These are phyloP conservation scores for Carex parvula DNA, from an alignment of 176 grass and related monocot species.

Conservation along the genomic window DNA sequence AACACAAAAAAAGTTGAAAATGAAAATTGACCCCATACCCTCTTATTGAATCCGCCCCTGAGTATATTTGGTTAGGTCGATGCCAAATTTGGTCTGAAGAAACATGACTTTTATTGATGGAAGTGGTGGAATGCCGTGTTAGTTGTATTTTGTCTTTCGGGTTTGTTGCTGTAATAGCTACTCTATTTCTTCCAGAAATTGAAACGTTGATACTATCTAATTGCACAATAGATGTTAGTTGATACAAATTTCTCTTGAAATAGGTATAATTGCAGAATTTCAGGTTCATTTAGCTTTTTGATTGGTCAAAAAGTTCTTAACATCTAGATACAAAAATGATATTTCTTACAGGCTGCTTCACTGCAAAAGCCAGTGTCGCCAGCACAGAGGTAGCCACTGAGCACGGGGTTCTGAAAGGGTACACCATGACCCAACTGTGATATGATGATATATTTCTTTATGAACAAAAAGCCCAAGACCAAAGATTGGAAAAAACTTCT, in stretches of 20 bases:
- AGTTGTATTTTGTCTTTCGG: too few relatives aligned
- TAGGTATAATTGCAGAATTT: background rate
- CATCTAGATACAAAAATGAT: too few relatives aligned
- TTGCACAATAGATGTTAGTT: background rate
- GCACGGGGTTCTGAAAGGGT: conserved; percentile 11
- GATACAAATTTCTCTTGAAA: background rate
- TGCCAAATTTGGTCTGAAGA: too few relatives aligned
- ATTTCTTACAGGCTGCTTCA: too few relatives aligned
- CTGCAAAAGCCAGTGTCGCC: background rate
- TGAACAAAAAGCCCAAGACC: conserved; percentile 69
- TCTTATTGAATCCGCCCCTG: too few relatives aligned
- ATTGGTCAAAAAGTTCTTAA: background rate
- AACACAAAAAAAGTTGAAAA: too few relatives aligned
- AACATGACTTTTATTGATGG: too few relatives aligned
- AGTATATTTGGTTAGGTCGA: too few relatives aligned
- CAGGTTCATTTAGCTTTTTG: background rate
- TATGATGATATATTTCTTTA: conserved; percentile 65
- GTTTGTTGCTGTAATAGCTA: too few relatives aligned
- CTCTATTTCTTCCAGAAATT: background rate
- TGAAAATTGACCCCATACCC: too few relatives aligned
- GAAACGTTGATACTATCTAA: background rate
- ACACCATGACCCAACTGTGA: conserved; percentile 86
- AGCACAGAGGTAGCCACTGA: too few relatives aligned
- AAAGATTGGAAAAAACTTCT: conserved; percentile 92
- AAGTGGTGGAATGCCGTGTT: too few relatives aligned